phyloP scores from a whole-genome alignment of 1,284 basidiomycete genomes.

The Leucoagaricus sp. region DNA sequence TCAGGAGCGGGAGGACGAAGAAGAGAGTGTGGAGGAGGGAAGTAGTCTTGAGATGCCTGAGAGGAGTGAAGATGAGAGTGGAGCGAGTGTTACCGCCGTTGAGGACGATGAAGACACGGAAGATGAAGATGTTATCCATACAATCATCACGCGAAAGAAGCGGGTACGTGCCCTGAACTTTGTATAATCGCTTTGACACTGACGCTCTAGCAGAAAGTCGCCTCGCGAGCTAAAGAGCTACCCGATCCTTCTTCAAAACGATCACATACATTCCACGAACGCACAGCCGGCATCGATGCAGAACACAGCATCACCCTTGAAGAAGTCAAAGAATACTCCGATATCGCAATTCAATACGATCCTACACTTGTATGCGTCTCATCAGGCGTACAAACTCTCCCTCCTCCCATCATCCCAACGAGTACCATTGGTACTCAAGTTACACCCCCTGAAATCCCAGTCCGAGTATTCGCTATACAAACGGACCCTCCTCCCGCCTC shows the following conservation, averaged over 20 bases:
- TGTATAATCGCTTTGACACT: constrained; percentile 13
- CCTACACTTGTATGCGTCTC: constrained; percentile 46
- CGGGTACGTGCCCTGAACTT: constrained; percentile 46
- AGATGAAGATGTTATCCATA: constrained; percentile 75
- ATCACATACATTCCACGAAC: constrained; percentile 32
- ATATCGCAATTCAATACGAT: constrained; percentile 69
- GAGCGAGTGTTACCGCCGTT: constrained; percentile 32
- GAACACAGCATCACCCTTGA: constrained; percentile 44
- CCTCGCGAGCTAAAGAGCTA: constrained; percentile 48
- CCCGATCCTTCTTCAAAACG: constrained; percentile 30
- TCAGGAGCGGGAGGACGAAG: constrained; percentile 37
- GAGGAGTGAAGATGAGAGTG: constrained; percentile 22
- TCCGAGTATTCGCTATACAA: constrained; percentile 37
- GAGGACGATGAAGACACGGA: constrained; percentile 42
- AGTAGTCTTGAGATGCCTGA: constrained; percentile 15
- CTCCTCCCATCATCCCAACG: constrained; percentile 36
- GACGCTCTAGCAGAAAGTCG: constrained; percentile 55
- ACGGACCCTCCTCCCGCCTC: constrained; percentile 23
- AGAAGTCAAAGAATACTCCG: constrained; percentile 70
- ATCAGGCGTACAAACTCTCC: constrained; percentile 45
- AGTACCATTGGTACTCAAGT: constrained; percentile 12
- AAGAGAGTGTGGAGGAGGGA: constrained; percentile 46
- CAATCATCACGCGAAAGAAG: constrained; percentile 79
- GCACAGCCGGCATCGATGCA: background rate
- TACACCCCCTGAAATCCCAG: constrained; percentile 22